Percentiles rank a stretch among this genome's conserved stretches.
These are phyloP conservation scores for Crithidia mellificae DNA, from an alignment of 208 protist genomes.

Conservation along the genomic window DNA sequence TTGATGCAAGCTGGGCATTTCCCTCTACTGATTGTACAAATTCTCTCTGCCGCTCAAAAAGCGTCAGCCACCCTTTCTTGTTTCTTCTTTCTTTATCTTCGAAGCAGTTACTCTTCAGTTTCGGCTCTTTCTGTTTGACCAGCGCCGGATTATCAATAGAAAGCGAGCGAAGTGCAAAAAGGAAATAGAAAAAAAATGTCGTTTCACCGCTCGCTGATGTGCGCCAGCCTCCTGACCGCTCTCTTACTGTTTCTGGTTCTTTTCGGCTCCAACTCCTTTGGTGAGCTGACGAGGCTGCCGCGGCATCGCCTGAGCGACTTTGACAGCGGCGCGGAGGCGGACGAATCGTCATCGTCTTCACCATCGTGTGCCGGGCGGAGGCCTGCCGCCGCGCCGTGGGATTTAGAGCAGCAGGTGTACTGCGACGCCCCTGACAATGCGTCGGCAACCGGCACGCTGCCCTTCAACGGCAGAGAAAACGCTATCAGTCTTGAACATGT, in stretches of 20 bases:
- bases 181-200: too few species aligned
- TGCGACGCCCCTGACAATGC: neutral
- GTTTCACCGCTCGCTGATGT: neutral
- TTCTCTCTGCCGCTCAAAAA: too few species aligned
- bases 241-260: neutral
- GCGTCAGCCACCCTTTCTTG: slow-evolving; percentile 1
- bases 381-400: neutral
- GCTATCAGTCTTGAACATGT: neutral
- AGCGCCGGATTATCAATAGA: neutral
- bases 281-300: neutral
- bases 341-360: neutral
- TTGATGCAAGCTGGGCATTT: too few species aligned
- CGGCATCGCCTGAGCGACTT: neutral
- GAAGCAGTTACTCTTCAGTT: neutral
- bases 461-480: neutral
- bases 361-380: neutral
- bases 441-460: neutral
- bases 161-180: too few species aligned
- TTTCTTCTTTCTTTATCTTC: slow-evolving; percentile 12
- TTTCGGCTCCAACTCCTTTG: neutral
- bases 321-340: too few species aligned
- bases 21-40: too few species aligned
- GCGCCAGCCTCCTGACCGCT: neutral
- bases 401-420: neutral
- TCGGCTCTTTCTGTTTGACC: neutral